phyloP scores from a whole-genome alignment of 2,329 filamentous ascomycete species.

The Cordyceps cicadae region DNA sequence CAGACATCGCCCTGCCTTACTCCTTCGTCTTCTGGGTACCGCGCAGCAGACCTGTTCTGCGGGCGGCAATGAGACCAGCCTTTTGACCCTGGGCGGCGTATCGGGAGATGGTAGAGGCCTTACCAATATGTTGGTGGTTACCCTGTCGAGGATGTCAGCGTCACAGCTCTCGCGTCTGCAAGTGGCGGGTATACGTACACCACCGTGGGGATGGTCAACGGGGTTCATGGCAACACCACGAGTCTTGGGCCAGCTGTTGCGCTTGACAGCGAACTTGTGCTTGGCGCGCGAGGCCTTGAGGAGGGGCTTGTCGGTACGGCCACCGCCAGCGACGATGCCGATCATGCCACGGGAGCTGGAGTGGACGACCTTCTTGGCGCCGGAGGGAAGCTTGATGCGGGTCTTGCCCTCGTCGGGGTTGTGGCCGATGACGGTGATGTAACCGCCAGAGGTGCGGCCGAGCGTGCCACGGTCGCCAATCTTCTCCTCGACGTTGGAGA shows the following conservation, averaged over 20 bases:
- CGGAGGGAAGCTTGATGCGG: constrained; percentile 97
- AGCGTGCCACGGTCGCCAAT: constrained; percentile 91
- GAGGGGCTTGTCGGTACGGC: constrained; percentile 98
- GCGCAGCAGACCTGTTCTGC: constrained; percentile 98
- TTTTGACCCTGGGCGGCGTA: constrained; percentile 98
- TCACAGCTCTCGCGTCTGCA: constrained; percentile 11
- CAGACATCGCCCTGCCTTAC: constrained; percentile 40
- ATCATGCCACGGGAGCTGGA: constrained; percentile 95
- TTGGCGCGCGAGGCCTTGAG: constrained; percentile 99
- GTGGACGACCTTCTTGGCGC: constrained; percentile 98
- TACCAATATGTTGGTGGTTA: constrained; percentile 99
- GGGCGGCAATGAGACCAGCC: constrained; percentile 99
- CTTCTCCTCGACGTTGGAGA: constrained; percentile 99
- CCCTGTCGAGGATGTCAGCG: constrained; percentile 51
- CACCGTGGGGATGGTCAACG: constrained; percentile 97
- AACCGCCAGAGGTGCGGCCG: constrained; percentile 97
- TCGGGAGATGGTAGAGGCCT: constrained; percentile 98
- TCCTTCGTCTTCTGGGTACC: constrained; percentile 99
- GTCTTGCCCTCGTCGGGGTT: constrained; percentile 99
- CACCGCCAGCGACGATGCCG: constrained; percentile 98
- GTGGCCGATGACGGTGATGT: constrained; percentile 95
- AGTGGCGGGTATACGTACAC: constrained; percentile 45
- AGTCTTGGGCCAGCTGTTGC: constrained; percentile 99
- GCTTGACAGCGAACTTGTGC: constrained; percentile 99
- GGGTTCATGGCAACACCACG: constrained; percentile 99